Evolutionary conservation across 2,329 filamentous ascomycete species (phyloP), one percentile per base, ranked within the genome.

Genomic region (Pyricularia grisea): DNA sequence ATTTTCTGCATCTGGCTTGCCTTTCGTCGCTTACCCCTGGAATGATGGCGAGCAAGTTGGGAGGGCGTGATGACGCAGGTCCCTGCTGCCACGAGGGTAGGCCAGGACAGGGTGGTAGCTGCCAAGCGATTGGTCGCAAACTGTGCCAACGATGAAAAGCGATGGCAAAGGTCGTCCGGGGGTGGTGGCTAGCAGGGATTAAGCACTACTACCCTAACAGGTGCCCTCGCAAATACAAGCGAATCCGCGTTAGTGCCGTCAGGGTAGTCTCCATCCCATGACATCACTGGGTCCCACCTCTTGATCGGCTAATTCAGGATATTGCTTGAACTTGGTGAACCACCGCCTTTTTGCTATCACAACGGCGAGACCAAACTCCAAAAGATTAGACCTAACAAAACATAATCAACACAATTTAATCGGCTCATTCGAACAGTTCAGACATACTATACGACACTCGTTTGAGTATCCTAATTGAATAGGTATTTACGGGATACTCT

Each of bases 11-110:
- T 63, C 25, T 28, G 27, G 25, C 60, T 30, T 63, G 60, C 25
- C 14, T 63, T 63, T 50, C 42, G 42, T 50, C 17, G 42, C 60
- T 12, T 27, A 17, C 14, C 60, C 23, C 27, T 63, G 60, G 60
- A 63, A 63, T 28, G 25, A 63, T 63, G 60, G 5, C 14, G 60
- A 17, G 60, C 27, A 63, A 28, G 60, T 17, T 28, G 58, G 58
- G n/a, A n/a, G 27, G 60, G 60, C 60, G 60, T 63, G 27, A 63
- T 63, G 60, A 63, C 60, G 60, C 60, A 63, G 60, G 60, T 63
- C 60, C 60, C 60, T 63, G 60, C 60, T 63, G 25, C 60, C 60
- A 17, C 14, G 25, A 63, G 60, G 60, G 27, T 28, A 28, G 2
- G 58, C 23, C 20, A n/a, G 55, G 50, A 10, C 55, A 12, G 12